Base-by-base conservation (phyloP, 306 rosid genomes). In the Casuarina cunninghamiana region DNA sequence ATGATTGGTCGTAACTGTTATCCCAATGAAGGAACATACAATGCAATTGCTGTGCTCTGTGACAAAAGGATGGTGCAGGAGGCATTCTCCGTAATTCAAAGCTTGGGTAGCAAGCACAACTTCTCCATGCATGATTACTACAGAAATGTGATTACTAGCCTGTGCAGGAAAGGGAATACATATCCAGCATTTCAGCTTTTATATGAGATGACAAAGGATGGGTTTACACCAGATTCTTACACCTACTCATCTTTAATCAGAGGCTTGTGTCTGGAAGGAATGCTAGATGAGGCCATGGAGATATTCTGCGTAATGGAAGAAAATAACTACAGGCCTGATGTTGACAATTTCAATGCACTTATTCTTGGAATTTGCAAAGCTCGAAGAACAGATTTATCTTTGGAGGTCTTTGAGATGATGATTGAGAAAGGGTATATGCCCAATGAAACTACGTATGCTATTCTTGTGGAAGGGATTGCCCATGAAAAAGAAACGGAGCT, bases 141-240 rank as follows among this genome's bases (percentile, higher is more conserved):
- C 88, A 87, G 87, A 74, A 75, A 45, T 63, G 90, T 91, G 76
- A 86, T 95, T 69, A 77, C 91, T 44, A 79, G 89, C 74, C 43
- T 95, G 86, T 95, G 97, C 86, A 85, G 90, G 86, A 91, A 87
- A 88, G 97, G 97, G 72, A 93, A 90, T 86, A 93, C 99, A 9
- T 87, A 87, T 83, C 79, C 96, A 53, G 97, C 99, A 10, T 91
- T 95, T 85, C 92, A 92, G 76, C 57, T 95, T 57, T 85, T 95
- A 80, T 88, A 91, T 68, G 97, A 95, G 86, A 93, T 93, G 91
- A 85, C 90, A 17, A 84, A 85, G 82, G 77, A 73, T n/a, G 97
- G 97, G 57, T 95, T 93, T 58, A 87, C 83, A 2, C 97, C 99
- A 0, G 97, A 93, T 69, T 89, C 97, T 43, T 86, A 81, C 74